These are phyloP conservation scores for Populus hybrid DNA, from an alignment of 441 rosid species.

Conservation along the genomic window DNA sequence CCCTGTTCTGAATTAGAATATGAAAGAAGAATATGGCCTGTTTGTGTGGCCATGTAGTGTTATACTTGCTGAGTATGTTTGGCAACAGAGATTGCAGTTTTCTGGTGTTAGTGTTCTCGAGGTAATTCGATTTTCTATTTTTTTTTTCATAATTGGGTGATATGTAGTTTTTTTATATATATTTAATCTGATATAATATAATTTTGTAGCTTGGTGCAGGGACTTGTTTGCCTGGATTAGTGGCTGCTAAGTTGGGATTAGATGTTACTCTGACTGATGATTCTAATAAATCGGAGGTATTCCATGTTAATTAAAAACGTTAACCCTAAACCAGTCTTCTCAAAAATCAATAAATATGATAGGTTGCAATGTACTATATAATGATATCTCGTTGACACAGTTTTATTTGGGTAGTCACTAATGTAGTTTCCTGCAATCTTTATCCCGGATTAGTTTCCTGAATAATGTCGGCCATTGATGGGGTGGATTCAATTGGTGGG, in stretches of 20 bases:
- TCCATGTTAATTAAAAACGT: background rate
- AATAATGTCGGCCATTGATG: no score
- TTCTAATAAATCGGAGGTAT: constrained; percentile 55
- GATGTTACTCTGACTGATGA: constrained; percentile 72
- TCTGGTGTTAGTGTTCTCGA: constrained; percentile 41
- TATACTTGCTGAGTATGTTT: constrained; percentile 72
- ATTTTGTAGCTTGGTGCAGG: constrained; percentile 75
- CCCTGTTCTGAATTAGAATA: constrained; percentile 36
- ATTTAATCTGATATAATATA: constrained; percentile 9
- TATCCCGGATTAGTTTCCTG: no score
- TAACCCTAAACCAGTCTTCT: background rate
- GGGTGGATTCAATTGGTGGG: no score
- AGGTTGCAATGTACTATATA: background rate
- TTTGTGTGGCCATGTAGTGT: constrained; percentile 86
- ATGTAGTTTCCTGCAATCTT: no score
- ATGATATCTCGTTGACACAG: no score
- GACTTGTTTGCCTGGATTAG: constrained; percentile 80
- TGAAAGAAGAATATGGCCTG: constrained; percentile 86
- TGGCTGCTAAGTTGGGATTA: constrained; percentile 75
- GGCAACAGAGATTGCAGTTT: constrained; percentile 75
- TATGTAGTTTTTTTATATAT: background rate
- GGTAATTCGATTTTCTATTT: constrained; percentile 27
- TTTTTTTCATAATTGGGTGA: background rate
- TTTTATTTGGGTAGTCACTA: no score
- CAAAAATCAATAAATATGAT: background rate